These are phyloP conservation scores for Tylopilus cervinicoccineus DNA, from an alignment of 768 basidiomycete species.

Conservation along the genomic window DNA sequence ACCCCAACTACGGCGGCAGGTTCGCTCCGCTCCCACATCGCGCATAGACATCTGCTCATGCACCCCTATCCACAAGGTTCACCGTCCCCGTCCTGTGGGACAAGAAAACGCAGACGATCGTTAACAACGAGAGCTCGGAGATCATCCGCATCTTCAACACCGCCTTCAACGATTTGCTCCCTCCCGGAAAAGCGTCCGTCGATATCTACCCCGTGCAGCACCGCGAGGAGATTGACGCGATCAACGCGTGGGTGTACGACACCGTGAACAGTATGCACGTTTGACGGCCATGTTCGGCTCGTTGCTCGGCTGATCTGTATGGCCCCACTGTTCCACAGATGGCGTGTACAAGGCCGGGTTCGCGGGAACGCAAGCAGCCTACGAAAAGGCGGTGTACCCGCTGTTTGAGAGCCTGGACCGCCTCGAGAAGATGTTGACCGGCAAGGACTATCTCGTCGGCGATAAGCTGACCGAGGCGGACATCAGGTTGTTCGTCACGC, in stretches of 20 bases:
- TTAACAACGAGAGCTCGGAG: slow-evolving; percentile 95
- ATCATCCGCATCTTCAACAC: slow-evolving; percentile 93
- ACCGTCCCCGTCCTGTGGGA: slow-evolving; percentile 94
- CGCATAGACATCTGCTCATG: not conserved
- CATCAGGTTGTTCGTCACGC: slow-evolving; percentile 88
- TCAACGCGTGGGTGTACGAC: slow-evolving; percentile 87
- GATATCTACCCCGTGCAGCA: slow-evolving; percentile 78
- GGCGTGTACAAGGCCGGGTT: slow-evolving; percentile 92
- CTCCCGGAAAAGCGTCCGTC: slow-evolving; percentile 57
- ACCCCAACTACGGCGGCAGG: slow-evolving; percentile 71
- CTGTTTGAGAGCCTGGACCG: slow-evolving; percentile 80
- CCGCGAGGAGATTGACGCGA: slow-evolving; percentile 70
- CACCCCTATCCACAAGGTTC: slow-evolving; percentile 42
- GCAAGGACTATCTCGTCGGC: slow-evolving; percentile 85
- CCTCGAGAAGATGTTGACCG: slow-evolving; percentile 71
- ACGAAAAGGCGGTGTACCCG: slow-evolving; percentile 67
- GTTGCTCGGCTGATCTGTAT: not conserved
- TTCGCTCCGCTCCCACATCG: slow-evolving; percentile 24
- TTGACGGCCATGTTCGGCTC: slow-evolving; percentile 2
- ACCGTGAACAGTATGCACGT: slow-evolving; percentile 68
- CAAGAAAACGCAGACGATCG: slow-evolving; percentile 79
- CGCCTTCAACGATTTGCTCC: slow-evolving; percentile 71
- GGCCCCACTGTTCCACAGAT: slow-evolving; percentile 37
- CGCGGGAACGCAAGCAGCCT: slow-evolving; percentile 75
- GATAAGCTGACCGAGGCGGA: slow-evolving; percentile 79